Evolutionary conservation across 208 protist genomes (phyloP).

Genomic region (Leishmania tarentolae): DNA sequence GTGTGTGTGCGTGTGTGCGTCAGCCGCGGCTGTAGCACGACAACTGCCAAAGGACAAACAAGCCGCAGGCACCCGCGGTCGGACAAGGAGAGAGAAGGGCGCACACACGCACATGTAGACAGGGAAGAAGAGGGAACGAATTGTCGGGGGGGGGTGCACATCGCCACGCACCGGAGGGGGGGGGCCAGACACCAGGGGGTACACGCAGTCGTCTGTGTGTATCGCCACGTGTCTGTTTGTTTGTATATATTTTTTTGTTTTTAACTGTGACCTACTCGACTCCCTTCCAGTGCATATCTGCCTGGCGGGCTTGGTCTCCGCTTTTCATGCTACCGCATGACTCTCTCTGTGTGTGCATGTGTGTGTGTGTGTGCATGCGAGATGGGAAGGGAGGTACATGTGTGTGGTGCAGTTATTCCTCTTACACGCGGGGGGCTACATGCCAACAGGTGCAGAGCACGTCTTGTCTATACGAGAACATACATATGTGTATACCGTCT

Average conservation of each 20-base stretch:
- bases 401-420: background rate
- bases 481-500: background rate
- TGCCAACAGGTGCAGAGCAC: background rate
- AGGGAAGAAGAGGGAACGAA: background rate
- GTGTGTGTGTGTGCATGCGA: background rate
- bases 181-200: background rate
- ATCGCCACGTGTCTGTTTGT: too few relatives aligned
- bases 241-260: background rate
- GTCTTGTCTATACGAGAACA: background rate
- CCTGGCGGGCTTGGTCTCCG: background rate
- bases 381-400: too few relatives aligned
- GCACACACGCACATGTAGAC: background rate
- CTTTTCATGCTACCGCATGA: background rate
- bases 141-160: background rate
- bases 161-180: background rate
- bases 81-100: too few relatives aligned
- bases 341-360: background rate
- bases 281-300: background rate
- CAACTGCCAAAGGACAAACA: too few relatives aligned
- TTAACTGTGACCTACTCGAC: background rate
- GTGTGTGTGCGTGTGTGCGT: background rate
- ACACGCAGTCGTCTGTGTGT: background rate
- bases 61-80: too few relatives aligned
- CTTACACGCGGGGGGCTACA: background rate
- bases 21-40: too few relatives aligned